A percentile compares a stretch with the other conserved stretches of the same genome.
These are phyloP conservation scores for Kazachstania africana DNA, from an alignment of 805 yeast genomes.

Conservation along the genomic window DNA sequence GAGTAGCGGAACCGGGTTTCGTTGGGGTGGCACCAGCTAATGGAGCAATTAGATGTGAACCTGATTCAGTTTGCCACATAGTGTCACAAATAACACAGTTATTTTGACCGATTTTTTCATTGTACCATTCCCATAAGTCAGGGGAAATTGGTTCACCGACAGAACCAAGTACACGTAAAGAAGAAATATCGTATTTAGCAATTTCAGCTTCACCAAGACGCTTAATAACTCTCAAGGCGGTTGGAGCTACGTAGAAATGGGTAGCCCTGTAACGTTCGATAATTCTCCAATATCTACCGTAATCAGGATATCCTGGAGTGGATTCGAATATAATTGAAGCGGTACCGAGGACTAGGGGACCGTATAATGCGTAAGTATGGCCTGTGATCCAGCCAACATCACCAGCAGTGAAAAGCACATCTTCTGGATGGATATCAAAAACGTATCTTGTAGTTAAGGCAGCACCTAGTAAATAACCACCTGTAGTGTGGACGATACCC, in stretches of 20 bases:
- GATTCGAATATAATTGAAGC: slow-evolving; percentile 92
- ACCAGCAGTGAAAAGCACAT: slow-evolving; percentile 90
- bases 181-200: slow-evolving; percentile 65
- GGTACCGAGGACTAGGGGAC: slow-evolving; percentile 81
- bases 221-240: slow-evolving; percentile 84
- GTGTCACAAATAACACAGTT: slow-evolving; percentile 90
- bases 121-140: slow-evolving; percentile 98
- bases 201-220: slow-evolving; percentile 84
- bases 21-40: slow-evolving; percentile 90
- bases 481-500: slow-evolving; percentile 93
- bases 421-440: slow-evolving; percentile 84
- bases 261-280: slow-evolving; percentile 82
- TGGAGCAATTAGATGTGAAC: slow-evolving; percentile 90
- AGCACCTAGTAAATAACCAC: slow-evolving; percentile 90
- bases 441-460: slow-evolving; percentile 84
- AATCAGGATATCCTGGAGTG: slow-evolving; percentile 94
- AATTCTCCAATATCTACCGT: slow-evolving; percentile 93
- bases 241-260: slow-evolving; percentile 97
- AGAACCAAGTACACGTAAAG: slow-evolving; percentile 88
- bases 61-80: slow-evolving; percentile 98
- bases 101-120: slow-evolving; percentile 80
- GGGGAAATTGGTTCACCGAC: slow-evolving; percentile 99
- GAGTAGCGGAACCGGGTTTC: slow-evolving; percentile 94
- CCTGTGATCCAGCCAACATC: slow-evolving; percentile 99
- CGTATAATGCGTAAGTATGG: slow-evolving; percentile 90